Base-by-base conservation (phyloP, 1,284 basidiomycete genomes). In the Trichosporon inkin region DNA sequence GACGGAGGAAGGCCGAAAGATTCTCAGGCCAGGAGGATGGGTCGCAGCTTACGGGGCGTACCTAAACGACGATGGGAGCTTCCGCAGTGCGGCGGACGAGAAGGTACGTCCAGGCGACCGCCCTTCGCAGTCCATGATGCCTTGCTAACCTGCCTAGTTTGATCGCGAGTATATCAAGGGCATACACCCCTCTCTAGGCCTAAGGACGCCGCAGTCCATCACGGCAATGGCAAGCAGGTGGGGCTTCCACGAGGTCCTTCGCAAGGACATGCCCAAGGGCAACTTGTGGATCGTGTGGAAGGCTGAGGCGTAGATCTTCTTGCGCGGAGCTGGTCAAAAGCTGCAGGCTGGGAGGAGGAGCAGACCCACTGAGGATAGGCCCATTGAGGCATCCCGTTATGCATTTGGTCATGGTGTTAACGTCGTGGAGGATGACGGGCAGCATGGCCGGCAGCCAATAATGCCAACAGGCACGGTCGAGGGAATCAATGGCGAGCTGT, bases 261-360 rank as follows among this genome's bases (percentile, higher is more conserved):
- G 69, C 39, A 20, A 28, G 22, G 67, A 71, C 19, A 69, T 75
- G 68, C 69, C 73, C 13, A 70, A 67, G 57, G 73, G 73, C n/a
- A 75, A 75, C 57, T 60, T 70, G 62, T 73, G 66, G 60, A 68
- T 74, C 6, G 67, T 75, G 32, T 75, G 72, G 71, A 59, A 67
- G 4, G 67, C 60, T 6, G 54, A 35, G 37, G 11, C 14, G 34
- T 37, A 53, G 51, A 35, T 13, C 4, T 16, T 13, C 4, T 16
- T 13, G 17, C 13, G n/a, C 10, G 19, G 34, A 32, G 19, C 32
- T 53, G 19, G 17, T n/a, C 10, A 13, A 20, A n/a, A 35, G 34
- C 20, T 6, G n/a, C 28, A 32, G 28, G 28, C 28, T 32, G 28
- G 28, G 28, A 32, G 28, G 5, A 32, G 28, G 28, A n/a, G n/a